Evolutionary conservation across 345 rosid genomes (phyloP).

Genomic region (Noccaea bulbosa): DNA sequence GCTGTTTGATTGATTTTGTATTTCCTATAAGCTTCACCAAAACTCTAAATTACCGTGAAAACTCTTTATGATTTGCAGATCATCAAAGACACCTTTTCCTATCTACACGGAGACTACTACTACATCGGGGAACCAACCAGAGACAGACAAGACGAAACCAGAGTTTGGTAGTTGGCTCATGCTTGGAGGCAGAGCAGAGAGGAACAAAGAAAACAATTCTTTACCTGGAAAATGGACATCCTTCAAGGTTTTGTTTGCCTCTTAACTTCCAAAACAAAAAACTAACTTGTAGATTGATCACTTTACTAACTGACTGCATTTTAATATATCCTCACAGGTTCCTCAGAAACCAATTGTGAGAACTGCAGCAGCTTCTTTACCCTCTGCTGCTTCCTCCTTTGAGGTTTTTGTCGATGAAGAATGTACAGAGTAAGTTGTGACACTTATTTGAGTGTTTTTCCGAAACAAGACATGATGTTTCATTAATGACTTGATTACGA

Average conservation of each 20-base stretch:
- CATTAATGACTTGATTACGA: background rate
- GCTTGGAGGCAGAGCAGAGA: slow-evolving; percentile 76
- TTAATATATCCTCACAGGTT: slow-evolving; percentile 49
- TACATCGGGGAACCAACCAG: slow-evolving; percentile 46
- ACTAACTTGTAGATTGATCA: slow-evolving; percentile 19
- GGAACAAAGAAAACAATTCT: slow-evolving; percentile 91
- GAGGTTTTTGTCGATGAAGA: slow-evolving; percentile 89
- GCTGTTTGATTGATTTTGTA: slow-evolving; percentile 13
- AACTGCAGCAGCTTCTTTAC: slow-evolving; percentile 45
- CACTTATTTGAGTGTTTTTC: no score
- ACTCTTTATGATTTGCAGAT: slow-evolving; percentile 46
- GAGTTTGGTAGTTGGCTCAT: slow-evolving; percentile 61
- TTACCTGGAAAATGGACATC: slow-evolving; percentile 77
- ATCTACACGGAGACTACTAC: slow-evolving; percentile 49
- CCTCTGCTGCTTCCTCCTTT: slow-evolving; percentile 50
- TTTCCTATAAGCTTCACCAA: background rate
- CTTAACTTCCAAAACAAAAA: slow-evolving; percentile 7
- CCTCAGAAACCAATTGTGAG: slow-evolving; percentile 61
- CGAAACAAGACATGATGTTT: background rate
- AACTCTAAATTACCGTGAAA: slow-evolving; percentile 5
- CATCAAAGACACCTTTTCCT: slow-evolving; percentile 54
- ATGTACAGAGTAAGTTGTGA: slow-evolving; percentile 58
- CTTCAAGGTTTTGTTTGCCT: slow-evolving; percentile 64
- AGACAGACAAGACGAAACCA: slow-evolving; percentile 52
- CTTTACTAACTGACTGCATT: slow-evolving; percentile 23